Evolutionary conservation across 208 protist genomes (phyloP).

Genomic region (Crithidia bombi): DNA sequence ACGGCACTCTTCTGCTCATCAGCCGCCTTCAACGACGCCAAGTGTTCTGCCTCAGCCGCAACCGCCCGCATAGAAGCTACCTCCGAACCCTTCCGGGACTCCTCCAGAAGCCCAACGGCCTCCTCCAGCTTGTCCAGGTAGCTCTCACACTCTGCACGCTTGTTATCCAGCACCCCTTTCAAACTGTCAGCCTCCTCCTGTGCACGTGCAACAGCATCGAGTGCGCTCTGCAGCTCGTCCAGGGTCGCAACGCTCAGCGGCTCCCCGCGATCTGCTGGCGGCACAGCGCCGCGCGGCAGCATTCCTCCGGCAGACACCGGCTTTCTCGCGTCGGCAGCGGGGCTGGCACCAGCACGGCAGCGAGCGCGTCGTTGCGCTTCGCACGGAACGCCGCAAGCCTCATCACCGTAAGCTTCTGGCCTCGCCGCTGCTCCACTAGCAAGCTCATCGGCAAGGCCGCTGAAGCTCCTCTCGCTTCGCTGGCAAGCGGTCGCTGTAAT

Average conservation of each 20-base stretch:
- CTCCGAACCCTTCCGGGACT: conserved; percentile 15
- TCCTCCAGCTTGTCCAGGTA: conserved; percentile 27
- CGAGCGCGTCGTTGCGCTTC: conserved; percentile 2
- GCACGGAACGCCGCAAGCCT: not conserved
- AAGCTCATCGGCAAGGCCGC: too few species aligned
- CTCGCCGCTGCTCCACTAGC: too few species aligned
- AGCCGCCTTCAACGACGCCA: not conserved
- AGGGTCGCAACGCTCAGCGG: conserved; percentile 28
- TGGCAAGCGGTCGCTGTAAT: too few species aligned
- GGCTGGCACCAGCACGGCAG: not conserved
- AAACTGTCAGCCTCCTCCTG: not conserved
- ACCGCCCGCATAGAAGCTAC: not conserved
- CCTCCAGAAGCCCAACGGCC: conserved; percentile 29
- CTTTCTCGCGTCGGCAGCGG: not conserved
- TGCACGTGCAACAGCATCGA: not conserved
- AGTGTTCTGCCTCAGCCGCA: not conserved
- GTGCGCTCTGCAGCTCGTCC: conserved; percentile 12
- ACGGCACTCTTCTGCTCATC: not conserved
- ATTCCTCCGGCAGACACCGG: not conserved
- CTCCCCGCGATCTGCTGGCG: conserved; percentile 6
- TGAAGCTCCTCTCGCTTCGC: too few species aligned
- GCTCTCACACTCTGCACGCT: conserved; percentile 8
- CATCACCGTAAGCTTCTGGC: too few species aligned
- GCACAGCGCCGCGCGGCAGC: not conserved
- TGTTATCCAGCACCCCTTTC: conserved; percentile 1